Percentiles rank a stretch among this genome's conserved stretches.
phyloP scores from a whole-genome alignment of 2,329 filamentous ascomycete species.

The Penicillium aurantiogriseum region DNA sequence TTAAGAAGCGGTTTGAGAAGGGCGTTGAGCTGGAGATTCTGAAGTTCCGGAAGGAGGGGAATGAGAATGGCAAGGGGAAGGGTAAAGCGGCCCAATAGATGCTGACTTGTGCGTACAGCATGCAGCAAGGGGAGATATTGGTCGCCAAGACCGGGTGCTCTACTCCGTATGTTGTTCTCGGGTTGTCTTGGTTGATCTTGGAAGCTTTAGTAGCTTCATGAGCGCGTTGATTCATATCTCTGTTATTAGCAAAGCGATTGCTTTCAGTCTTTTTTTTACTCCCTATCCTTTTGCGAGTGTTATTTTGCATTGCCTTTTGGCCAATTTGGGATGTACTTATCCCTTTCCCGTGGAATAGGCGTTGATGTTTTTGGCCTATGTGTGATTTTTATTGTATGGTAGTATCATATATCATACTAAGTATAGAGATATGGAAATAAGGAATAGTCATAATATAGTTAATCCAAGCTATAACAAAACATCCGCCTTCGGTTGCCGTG shows the following conservation, averaged over 20 bases:
- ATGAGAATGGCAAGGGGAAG: conserved; percentile 14
- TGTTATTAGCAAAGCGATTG: conserved; percentile 8
- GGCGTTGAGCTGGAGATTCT: conserved; percentile 72
- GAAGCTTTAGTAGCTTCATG: background rate
- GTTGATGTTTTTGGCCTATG: background rate
- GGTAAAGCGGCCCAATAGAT: conserved; percentile 18
- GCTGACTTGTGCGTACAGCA: background rate
- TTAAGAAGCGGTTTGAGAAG: conserved; percentile 77
- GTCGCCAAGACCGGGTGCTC: background rate
- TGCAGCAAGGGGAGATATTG: conserved; percentile 6
- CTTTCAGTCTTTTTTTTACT: background rate
- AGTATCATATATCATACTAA: background rate
- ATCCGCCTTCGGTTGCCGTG: conserved; percentile 30
- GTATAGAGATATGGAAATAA: background rate
- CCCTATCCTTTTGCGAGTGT: background rate
- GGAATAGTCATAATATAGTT: background rate
- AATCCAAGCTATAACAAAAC: background rate
- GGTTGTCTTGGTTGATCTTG: background rate
- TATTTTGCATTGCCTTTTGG: background rate
- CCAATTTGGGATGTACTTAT: background rate
- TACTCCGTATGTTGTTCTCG: background rate
- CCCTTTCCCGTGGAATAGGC: background rate
- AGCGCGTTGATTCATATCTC: background rate
- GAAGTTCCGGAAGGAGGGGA: conserved; percentile 63
- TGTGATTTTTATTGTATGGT: background rate